Conservation (phyloP, 2,329 filamentous ascomycete species). For the Amylocarpus encephaloides region DNA sequence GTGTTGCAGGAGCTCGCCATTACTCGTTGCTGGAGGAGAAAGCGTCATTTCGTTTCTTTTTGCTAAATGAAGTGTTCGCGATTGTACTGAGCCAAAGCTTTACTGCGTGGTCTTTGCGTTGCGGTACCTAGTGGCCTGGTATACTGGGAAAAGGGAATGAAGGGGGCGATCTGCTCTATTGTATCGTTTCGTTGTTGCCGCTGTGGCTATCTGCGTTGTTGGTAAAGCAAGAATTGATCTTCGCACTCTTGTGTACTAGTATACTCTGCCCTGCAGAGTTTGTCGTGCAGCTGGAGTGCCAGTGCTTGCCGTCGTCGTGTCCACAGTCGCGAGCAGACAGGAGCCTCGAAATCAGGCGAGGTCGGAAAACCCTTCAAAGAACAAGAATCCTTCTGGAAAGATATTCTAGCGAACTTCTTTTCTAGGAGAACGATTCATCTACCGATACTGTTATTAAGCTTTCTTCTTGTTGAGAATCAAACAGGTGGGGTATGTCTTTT, state of each 20-base stretch:
- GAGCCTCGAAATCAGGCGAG: background rate
- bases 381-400: constrained; percentile 26
- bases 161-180: background rate
- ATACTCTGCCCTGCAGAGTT: constrained; percentile 1
- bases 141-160: background rate
- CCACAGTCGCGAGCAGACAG: background rate
- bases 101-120: constrained; percentile 1
- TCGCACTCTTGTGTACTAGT: background rate
- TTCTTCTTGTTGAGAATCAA: constrained; percentile 23
- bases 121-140: background rate
- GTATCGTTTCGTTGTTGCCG: background rate
- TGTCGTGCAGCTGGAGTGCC: constrained; percentile 1
- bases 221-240: background rate
- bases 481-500: constrained; percentile 29
- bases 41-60: constrained; percentile 21
- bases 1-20: constrained; percentile 35
- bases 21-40: constrained; percentile 36
- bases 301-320: background rate
- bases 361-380: constrained; percentile 12
- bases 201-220: background rate
- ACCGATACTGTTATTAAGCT: constrained; percentile 23
- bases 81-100: background rate
- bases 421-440: constrained; percentile 22
- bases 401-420: constrained; percentile 23
- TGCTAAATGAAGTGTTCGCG: background rate